Conservation (phyloP, 1,284 basidiomycete genomes). For the Marasmius tenuissimus region DNA sequence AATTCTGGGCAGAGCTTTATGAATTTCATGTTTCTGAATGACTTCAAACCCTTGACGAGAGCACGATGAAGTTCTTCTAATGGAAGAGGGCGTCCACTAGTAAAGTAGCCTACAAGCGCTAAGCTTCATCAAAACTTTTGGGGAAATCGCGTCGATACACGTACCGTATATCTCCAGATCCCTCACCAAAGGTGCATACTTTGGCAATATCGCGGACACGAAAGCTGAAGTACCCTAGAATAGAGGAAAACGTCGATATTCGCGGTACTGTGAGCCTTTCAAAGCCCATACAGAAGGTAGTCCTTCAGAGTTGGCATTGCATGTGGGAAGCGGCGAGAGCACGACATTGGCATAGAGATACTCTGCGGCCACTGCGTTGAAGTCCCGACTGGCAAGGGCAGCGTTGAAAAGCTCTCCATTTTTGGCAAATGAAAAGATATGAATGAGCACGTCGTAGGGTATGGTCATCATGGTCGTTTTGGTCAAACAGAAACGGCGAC, state of each 20-base stretch:
- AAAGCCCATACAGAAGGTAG: neutral
- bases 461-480: neutral
- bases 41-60: neutral
- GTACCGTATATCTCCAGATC: neutral
- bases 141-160: neutral
- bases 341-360: conserved; percentile 5
- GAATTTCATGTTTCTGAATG: neutral
- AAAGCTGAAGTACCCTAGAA: neutral
- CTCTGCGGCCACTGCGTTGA: conserved; percentile 4
- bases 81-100: neutral
- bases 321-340: neutral
- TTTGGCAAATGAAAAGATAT: neutral
- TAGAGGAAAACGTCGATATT: neutral
- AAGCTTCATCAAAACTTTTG: neutral
- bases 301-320: neutral
- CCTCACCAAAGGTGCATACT: neutral
- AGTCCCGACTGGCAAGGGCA: conserved; percentile 7
- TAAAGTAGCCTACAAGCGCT: neutral
- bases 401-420: neutral
- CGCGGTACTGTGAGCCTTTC: neutral
- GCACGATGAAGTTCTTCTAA: neutral
- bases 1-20: neutral
- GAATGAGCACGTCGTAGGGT: neutral
- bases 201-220: neutral
- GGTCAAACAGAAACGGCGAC: neutral